Evolutionary conservation across 495 filamentous ascomycete species (phyloP).

Genomic region (Letharia columbiana): DNA sequence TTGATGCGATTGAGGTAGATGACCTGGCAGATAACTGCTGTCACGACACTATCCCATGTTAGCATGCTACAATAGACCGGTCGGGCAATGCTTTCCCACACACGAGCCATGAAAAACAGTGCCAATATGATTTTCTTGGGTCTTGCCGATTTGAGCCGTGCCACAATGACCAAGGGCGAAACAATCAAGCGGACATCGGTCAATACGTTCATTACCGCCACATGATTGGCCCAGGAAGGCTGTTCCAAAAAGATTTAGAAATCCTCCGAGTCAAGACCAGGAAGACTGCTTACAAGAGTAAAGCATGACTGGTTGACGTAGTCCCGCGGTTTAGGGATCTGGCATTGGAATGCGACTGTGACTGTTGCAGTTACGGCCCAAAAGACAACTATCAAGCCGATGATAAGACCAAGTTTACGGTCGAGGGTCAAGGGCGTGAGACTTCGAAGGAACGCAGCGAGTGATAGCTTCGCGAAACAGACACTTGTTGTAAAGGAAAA

Average conservation of each 20-base stretch:
- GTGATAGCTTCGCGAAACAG: neutral
- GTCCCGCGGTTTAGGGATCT: neutral
- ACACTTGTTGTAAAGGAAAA: no score
- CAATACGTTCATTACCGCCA: constrained; percentile 6
- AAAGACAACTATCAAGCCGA: neutral
- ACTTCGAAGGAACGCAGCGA: neutral
- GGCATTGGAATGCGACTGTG: neutral
- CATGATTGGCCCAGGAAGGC: constrained; percentile 6
- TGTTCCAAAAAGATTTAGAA: neutral
- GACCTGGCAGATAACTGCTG: neutral
- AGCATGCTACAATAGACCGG: neutral
- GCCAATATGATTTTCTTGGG: neutral
- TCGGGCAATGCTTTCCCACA: neutral
- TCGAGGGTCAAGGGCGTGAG: neutral
- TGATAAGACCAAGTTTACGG: neutral
- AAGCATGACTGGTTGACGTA: neutral
- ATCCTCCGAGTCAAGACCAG: neutral
- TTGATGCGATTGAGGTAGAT: neutral
- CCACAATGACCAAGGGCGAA: neutral
- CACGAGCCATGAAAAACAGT: neutral
- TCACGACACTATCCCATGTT: neutral
- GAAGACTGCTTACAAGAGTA: neutral
- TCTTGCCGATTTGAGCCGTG: neutral
- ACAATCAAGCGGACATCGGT: constrained; percentile 5
- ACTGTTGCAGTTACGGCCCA: neutral